Conservation (phyloP, 1,284 basidiomycete genomes). For the Trichosporon faecale region DNA sequence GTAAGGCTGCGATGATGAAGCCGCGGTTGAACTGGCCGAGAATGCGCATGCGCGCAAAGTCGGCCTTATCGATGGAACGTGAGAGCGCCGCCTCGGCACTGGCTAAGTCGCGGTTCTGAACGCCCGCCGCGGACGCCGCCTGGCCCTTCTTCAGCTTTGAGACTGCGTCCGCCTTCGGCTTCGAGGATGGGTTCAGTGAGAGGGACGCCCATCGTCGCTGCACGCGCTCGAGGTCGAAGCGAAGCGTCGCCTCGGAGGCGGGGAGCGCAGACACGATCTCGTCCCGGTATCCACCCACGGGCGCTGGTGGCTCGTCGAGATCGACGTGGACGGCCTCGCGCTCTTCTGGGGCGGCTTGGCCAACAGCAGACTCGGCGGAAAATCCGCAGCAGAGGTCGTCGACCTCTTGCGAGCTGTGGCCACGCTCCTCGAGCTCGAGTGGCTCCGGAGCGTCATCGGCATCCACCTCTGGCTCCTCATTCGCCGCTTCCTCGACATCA, state of each 20-base stretch:
- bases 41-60: conserved; percentile 80
- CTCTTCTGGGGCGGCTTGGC: not conserved
- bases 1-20: conserved; percentile 81
- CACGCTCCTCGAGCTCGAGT: not conserved
- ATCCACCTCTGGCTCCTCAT: not conserved
- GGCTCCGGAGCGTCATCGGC: not conserved
- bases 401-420: conserved; percentile 4
- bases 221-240: conserved; percentile 40
- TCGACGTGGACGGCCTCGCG: conserved; percentile 13
- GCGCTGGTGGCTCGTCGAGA: not conserved
- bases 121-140: conserved; percentile 55
- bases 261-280: conserved; percentile 37
- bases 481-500: not conserved
- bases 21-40: conserved; percentile 95
- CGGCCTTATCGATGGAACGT: conserved; percentile 79
- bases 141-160: conserved; percentile 2
- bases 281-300: conserved; percentile 28
- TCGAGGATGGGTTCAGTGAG: not conserved
- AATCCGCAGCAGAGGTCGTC: conserved; percentile 3
- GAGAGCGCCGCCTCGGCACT: conserved; percentile 70
- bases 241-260: conserved; percentile 39
- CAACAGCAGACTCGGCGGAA: not conserved
- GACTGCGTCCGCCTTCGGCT: not conserved
- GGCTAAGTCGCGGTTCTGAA: conserved; percentile 61
- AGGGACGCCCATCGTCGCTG: conserved; percentile 26